These are phyloP conservation scores for Fusarium nelsonii DNA, from an alignment of 2,329 filamentous ascomycete species.

Conservation along the genomic window DNA sequence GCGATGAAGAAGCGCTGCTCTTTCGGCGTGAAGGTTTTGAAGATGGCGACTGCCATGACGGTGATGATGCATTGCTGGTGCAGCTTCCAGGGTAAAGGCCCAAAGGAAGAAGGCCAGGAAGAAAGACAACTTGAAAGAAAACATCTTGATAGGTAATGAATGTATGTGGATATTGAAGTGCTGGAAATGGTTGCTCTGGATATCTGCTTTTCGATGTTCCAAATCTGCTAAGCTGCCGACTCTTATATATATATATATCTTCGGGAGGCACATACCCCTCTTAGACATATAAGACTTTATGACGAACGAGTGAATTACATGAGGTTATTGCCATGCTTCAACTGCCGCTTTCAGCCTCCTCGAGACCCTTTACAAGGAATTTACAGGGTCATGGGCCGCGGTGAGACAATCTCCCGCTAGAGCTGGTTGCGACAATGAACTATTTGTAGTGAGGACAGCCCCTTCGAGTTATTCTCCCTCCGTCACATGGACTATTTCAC, in stretches of 20 bases:
- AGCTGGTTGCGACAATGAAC: constrained; percentile 29
- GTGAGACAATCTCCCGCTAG: constrained; percentile 35
- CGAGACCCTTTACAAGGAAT: constrained; percentile 23
- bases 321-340: constrained; percentile 9
- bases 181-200: background rate
- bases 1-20: constrained; percentile 52
- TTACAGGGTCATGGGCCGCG: constrained; percentile 27
- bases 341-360: constrained; percentile 27
- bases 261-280: constrained; percentile 29
- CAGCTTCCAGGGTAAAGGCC: constrained; percentile 43
- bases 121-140: constrained; percentile 32
- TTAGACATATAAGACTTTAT: constrained; percentile 22
- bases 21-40: constrained; percentile 44
- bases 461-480: constrained; percentile 33
- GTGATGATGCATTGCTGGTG: constrained; percentile 44
- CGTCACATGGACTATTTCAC: constrained; percentile 14
- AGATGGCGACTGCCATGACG: constrained; percentile 36
- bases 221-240: constrained; percentile 7
- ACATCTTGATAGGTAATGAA: constrained; percentile 28
- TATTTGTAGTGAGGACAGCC: constrained; percentile 36
- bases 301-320: constrained; percentile 19
- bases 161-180: background rate
- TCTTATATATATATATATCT: constrained; percentile 41
- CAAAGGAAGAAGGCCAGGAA: constrained; percentile 42
- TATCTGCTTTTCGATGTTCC: constrained; percentile 17